These are phyloP conservation scores for Paraphoma sp. DNA, from an alignment of 2,329 filamentous ascomycete species.

Conservation along the genomic window DNA sequence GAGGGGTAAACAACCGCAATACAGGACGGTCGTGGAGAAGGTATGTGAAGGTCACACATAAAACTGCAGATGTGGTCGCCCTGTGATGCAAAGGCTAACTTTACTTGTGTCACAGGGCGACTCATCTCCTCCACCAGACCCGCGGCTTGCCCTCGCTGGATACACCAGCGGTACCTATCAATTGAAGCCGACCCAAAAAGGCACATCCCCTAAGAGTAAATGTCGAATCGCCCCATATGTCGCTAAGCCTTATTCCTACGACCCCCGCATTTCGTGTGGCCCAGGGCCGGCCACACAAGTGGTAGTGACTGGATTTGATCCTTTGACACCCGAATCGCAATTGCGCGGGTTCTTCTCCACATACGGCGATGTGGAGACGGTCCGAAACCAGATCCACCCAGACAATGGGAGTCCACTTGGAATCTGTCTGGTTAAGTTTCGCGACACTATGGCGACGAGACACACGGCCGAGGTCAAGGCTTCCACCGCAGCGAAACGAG, in stretches of 20 bases:
- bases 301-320: conserved; percentile 95
- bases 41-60: conserved; percentile 46
- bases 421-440: conserved; percentile 89
- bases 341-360: conserved; percentile 77
- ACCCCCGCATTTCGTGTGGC: conserved; percentile 82
- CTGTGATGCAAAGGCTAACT: conserved; percentile 51
- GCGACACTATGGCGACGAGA: conserved; percentile 67
- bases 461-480: conserved; percentile 67
- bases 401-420: conserved; percentile 93
- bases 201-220: conserved; percentile 63
- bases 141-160: conserved; percentile 73
- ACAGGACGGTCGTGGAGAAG: conserved; percentile 59
- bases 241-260: conserved; percentile 81
- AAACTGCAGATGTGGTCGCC: conserved; percentile 45
- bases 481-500: conserved; percentile 80
- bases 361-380: conserved; percentile 86
- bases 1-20: conserved; percentile 53
- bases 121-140: conserved; percentile 80
- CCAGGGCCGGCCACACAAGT: conserved; percentile 89
- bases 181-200: conserved; percentile 54
- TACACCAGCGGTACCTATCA: conserved; percentile 60
- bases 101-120: conserved; percentile 68
- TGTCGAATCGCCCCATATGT: conserved; percentile 77
- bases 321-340: conserved; percentile 79
- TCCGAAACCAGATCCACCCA: conserved; percentile 94